A percentile compares a stretch with the other conserved stretches of the same genome.
Conservation (phyloP, 2,329 filamentous ascomycete species). For the Aspergillus caelatus region DNA sequence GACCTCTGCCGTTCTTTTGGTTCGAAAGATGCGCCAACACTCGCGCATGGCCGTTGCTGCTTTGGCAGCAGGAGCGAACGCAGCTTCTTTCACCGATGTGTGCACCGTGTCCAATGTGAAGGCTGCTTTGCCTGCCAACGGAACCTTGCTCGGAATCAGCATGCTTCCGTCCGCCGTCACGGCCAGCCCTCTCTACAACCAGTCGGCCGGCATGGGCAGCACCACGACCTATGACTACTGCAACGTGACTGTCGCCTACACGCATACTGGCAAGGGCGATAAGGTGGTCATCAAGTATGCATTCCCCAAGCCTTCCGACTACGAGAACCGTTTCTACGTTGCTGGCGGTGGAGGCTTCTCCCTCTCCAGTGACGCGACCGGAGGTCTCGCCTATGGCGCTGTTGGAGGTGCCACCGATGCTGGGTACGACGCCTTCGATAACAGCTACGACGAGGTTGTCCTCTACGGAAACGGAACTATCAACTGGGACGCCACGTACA, state of each 20-base stretch:
- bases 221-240: conserved; percentile 36
- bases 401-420: conserved; percentile 46
- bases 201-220: conserved; percentile 28
- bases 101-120: conserved; percentile 48
- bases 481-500: conserved; percentile 37
- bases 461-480: conserved; percentile 53
- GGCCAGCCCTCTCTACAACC: conserved; percentile 43
- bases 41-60: conserved; percentile 19
- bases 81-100: conserved; percentile 42
- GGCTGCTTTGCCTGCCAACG: conserved; percentile 46
- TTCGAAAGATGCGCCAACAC: conserved; percentile 1
- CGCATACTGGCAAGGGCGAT: conserved; percentile 46
- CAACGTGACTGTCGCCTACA: conserved; percentile 49
- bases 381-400: conserved; percentile 48
- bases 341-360: conserved; percentile 50
- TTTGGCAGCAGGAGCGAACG: conserved; percentile 32
- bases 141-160: conserved; percentile 44
- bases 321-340: conserved; percentile 51
- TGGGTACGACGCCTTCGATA: conserved; percentile 49
- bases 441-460: conserved; percentile 40
- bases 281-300: conserved; percentile 41
- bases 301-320: conserved; percentile 40
- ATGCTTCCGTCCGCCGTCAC: conserved; percentile 46
- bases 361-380: conserved; percentile 41
- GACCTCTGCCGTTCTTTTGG: neutral